Conservation (phyloP, 2,329 filamentous ascomycete species). For the Teratosphaeria gauchensis region DNA sequence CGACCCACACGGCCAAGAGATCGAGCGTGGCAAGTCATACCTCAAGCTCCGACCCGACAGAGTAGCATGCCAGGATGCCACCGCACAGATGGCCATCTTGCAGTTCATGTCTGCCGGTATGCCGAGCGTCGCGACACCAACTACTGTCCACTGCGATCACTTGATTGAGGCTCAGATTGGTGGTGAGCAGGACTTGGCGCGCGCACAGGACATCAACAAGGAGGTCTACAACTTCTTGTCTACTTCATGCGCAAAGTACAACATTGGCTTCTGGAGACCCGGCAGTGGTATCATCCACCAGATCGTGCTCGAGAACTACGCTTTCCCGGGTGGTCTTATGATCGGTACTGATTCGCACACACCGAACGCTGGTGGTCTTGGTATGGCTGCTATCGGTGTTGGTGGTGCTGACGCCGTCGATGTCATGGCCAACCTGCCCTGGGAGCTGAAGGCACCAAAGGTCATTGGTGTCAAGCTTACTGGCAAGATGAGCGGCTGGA, state of each 20-base stretch:
- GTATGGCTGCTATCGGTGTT: conserved; percentile 87
- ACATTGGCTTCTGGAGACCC: conserved; percentile 99
- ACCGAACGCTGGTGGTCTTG: conserved; percentile 91
- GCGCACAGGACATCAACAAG: conserved; percentile 91
- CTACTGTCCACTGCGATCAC: conserved; percentile 97
- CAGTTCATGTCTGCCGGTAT: conserved; percentile 99
- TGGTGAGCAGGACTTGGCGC: conserved; percentile 83
- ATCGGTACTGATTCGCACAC: conserved; percentile 98
- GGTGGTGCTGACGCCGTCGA: conserved; percentile 98
- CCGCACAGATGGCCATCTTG: conserved; percentile 97
- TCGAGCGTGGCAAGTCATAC: conserved; percentile 91
- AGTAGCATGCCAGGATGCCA: conserved; percentile 98
- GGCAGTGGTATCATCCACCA: conserved; percentile 99
- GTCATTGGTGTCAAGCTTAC: conserved; percentile 94
- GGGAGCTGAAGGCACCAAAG: conserved; percentile 97
- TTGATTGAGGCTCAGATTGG: conserved; percentile 96
- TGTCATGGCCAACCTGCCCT: conserved; percentile 93
- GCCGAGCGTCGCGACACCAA: conserved; percentile 86
- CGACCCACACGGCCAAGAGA: conserved; percentile 90
- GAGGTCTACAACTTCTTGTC: conserved; percentile 98
- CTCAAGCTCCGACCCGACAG: conserved; percentile 94
- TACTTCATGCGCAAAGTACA: conserved; percentile 93
- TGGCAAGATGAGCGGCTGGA: conserved; percentile 82
- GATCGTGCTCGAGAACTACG: conserved; percentile 97
- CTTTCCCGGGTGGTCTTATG: conserved; percentile 94